A percentile compares a stretch with the other conserved stretches of the same genome.
These are phyloP conservation scores for Rhododendron simsii DNA, from an alignment of 148 eudicot genomes.

Conservation along the genomic window DNA sequence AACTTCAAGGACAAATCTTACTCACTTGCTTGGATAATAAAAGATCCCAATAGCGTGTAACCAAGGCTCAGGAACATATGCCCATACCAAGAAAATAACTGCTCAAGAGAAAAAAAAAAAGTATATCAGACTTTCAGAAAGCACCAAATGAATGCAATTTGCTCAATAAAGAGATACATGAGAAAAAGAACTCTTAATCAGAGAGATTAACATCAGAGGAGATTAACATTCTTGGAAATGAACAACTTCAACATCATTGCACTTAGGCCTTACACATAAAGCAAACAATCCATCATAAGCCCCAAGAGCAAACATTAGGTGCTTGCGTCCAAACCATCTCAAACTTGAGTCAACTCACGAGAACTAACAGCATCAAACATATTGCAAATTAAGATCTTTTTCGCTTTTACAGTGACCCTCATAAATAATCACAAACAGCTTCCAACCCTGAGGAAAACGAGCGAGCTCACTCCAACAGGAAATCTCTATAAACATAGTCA, in stretches of 20 bases:
- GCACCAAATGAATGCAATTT: not conserved
- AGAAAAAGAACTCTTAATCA: not conserved
- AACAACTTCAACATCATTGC: not conserved
- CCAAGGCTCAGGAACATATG: constrained; percentile 77
- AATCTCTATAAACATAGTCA: not conserved
- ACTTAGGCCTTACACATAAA: not conserved
- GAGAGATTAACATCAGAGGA: not conserved
- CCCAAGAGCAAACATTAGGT: not conserved
- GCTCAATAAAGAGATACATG: not conserved
- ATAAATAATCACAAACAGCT: not conserved
- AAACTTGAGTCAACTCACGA: not conserved
- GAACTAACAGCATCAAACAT: not conserved
- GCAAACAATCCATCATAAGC: not conserved
- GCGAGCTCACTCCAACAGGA: not conserved
- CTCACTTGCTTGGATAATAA: constrained; percentile 88
- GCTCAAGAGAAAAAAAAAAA: constrained; percentile 21
- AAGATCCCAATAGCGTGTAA: constrained; percentile 75
- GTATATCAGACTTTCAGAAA: not conserved
- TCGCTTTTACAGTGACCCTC: not conserved
- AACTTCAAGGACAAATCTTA: not conserved
- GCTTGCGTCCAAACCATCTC: not conserved
- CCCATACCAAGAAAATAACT: constrained; percentile 84
- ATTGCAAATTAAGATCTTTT: not conserved
- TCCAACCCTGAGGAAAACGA: not conserved
- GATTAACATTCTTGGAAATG: not conserved